A percentile compares a stretch with the other conserved stretches of the same genome.
Conservation (phyloP, 306 rosid species). For the Carpinus fangiana region DNA sequence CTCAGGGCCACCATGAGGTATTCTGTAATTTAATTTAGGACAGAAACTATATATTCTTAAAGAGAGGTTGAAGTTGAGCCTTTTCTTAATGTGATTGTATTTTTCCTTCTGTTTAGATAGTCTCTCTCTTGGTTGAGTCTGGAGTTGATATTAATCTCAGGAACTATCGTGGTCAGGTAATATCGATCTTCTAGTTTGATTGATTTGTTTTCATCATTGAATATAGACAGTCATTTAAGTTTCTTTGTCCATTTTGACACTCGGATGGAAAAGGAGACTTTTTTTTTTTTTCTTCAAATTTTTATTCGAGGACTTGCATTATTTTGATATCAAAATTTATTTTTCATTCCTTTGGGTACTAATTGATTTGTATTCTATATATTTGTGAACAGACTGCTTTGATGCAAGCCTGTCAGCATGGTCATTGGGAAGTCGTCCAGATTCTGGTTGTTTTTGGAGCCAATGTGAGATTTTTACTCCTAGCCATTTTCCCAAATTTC, state of each 20-base stretch:
- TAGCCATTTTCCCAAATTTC: constrained; percentile 15
- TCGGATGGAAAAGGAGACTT: neutral
- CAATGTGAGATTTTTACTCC: constrained; percentile 53
- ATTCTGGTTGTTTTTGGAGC: constrained; percentile 68
- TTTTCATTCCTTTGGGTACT: neutral
- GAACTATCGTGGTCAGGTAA: constrained; percentile 99
- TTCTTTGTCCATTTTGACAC: constrained; percentile 15
- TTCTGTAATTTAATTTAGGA: neutral
- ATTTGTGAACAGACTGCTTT: constrained; percentile 80
- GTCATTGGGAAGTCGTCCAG: constrained; percentile 97
- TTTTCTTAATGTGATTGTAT: constrained; percentile 17
- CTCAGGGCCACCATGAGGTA: constrained; percentile 99
- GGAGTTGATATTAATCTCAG: constrained; percentile 92
- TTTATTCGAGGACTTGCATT: neutral
- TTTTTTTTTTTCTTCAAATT: neutral
- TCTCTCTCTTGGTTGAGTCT: constrained; percentile 76
- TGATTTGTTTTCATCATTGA: constrained; percentile 11
- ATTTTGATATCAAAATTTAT: constrained; percentile 15
- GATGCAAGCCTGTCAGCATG: constrained; percentile 99
- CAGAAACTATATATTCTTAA: neutral
- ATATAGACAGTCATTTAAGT: constrained; percentile 2
- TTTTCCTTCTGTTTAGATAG: constrained; percentile 62
- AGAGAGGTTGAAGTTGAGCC: constrained; percentile 4
- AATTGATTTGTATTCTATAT: constrained; percentile 17
- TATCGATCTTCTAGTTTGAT: constrained; percentile 19